Evolutionary conservation across 129 eudicot genomes (phyloP), one percentile per base, ranked within the genome.

Genomic region (Erigeron canadensis): DNA sequence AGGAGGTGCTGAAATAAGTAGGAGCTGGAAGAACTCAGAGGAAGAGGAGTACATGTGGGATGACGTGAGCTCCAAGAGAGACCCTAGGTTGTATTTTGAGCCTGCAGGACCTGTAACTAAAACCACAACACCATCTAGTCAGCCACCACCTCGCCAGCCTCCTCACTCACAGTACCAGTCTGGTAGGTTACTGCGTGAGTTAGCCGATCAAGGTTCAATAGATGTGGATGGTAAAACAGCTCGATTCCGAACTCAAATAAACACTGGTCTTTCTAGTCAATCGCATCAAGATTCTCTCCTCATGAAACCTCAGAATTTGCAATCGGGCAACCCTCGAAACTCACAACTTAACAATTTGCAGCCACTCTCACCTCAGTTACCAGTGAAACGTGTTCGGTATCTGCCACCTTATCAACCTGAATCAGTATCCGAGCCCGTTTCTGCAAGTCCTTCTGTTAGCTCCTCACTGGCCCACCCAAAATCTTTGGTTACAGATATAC

Each of bases 11-110:
- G 91, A 70, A 77, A 43, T 86, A 54, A 79, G 60, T 63, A 76
- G 74, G 73, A 89, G 87, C 83, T 93, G 92, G 96, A 80, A 85
- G 80, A 82, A 84, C 75, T 85, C 95, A 7, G 92, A 86, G 45
- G 96, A 93, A 82, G 96, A 89, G 80, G 95, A 93, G 86, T 93
- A 75, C 79, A 74, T 76, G 84, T 89, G 96, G 96, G 96, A 87
- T 65, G 90, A 84, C 74, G 76, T 87, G 75, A 87, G 79, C 65
- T 76, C 96, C 13, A 73, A 70, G 60, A 83, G 83, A 67, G 89
- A 87, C 77, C 88, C 81, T 1, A 80, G 79, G 81, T 22, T 79
- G 67, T 72, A 80, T 70, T 76, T 80, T 23, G 93, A 80, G 62
- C 64, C 85, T 8, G 87, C 87, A 23, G 85, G 72, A 87, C 76